phyloP scores from a whole-genome alignment of 441 rosid genomes.

The Theobroma grandiflorum region DNA sequence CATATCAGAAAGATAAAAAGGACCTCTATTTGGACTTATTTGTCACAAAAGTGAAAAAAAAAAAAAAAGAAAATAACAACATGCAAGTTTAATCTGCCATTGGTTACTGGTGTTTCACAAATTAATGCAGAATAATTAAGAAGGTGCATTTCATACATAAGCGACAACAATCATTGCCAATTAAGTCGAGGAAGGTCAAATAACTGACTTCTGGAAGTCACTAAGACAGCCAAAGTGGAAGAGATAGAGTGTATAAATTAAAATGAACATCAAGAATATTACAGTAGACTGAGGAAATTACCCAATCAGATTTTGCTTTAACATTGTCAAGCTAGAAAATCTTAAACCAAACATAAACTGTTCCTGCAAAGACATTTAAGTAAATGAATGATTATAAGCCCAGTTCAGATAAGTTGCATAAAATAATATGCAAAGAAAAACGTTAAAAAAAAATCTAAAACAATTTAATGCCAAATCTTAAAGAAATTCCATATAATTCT shows the following conservation, averaged over 20 bases:
- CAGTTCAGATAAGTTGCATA: background rate
- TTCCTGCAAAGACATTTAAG: conserved; percentile 45
- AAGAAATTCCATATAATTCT: conserved; percentile 5
- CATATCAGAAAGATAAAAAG: background rate
- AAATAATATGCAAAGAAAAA: conserved; percentile 3
- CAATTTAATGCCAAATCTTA: background rate
- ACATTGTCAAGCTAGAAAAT: conserved; percentile 84
- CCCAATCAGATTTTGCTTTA: conserved; percentile 80
- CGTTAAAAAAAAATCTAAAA: conserved; percentile 9
- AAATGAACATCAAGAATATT: conserved; percentile 20
- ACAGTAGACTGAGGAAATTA: conserved; percentile 51
- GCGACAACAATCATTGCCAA: conserved; percentile 3
- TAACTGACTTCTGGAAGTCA: conserved; percentile 11
- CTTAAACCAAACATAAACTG: conserved; percentile 70
- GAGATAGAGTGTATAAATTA: conserved; percentile 7
- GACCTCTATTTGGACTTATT: background rate
- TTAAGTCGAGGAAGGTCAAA: background rate
- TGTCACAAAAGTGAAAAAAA: background rate
- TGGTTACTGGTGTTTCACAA: conserved; percentile 1
- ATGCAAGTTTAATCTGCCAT: conserved; percentile 15
- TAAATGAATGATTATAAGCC: conserved; percentile 7
- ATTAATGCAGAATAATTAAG: background rate
- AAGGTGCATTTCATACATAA: background rate
- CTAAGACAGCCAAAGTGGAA: conserved; percentile 2
- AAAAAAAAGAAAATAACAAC: conserved; percentile 3